A percentile compares a stretch with the other conserved stretches of the same genome.
phyloP scores from a whole-genome alignment of 345 rosid species.

The Anastatica hierochuntica region DNA sequence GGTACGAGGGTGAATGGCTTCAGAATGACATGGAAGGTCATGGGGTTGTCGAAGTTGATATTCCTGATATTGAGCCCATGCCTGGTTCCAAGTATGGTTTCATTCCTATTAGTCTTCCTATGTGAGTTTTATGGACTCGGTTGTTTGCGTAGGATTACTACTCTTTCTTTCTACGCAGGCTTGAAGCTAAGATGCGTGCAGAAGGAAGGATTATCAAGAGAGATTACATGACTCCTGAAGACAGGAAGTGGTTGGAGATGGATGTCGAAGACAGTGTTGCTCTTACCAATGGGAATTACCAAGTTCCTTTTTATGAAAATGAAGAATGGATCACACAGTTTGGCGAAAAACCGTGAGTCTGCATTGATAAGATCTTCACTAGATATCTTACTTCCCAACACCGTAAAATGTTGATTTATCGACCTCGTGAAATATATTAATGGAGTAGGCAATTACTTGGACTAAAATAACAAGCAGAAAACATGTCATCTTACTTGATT shows the following conservation, averaged over 20 bases:
- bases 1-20: slow-evolving; percentile 98
- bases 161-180: slow-evolving; percentile 38
- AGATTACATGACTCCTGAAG: slow-evolving; percentile 83
- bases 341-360: slow-evolving; percentile 77
- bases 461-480: no score
- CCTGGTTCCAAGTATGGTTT: slow-evolving; percentile 80
- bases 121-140: neutral
- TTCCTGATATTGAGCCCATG: slow-evolving; percentile 80
- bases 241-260: slow-evolving; percentile 86
- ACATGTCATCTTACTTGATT: no score
- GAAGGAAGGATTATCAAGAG: slow-evolving; percentile 70
- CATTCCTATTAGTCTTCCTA: neutral
- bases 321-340: slow-evolving; percentile 64
- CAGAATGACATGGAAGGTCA: slow-evolving; percentile 81
- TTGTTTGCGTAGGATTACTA: neutral
- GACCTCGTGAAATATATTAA: neutral
- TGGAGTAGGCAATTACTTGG: no score
- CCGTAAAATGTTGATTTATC: neutral
- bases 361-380: slow-evolving; percentile 1
- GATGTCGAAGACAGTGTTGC: slow-evolving; percentile 74
- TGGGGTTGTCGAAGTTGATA: slow-evolving; percentile 84
- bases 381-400: neutral
- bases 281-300: slow-evolving; percentile 37
- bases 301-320: slow-evolving; percentile 68
- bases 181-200: slow-evolving; percentile 85